Evolutionary conservation across 2,329 filamentous ascomycete genomes (phyloP).

Genomic region (Ceratocystis harringtonii): DNA sequence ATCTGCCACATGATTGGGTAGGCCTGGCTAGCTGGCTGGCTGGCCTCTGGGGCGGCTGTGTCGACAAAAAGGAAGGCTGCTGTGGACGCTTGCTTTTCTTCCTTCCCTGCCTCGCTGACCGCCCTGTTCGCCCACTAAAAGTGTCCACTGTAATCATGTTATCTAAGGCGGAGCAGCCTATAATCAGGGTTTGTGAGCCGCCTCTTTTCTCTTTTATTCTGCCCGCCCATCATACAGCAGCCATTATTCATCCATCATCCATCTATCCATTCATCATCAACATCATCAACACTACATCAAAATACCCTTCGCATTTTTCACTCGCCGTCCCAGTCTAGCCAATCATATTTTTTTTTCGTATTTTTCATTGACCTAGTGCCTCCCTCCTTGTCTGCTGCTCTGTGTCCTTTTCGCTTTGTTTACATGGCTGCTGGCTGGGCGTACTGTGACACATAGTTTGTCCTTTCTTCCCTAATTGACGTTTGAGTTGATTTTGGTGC

Average conservation of each 20-base stretch:
- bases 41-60: not conserved
- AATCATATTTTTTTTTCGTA: no score
- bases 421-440: not conserved
- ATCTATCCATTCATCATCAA: not conserved
- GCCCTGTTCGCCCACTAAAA: not conserved
- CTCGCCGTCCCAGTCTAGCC: not conserved
- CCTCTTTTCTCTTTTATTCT: no score
- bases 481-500: not conserved
- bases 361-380: not conserved
- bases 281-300: not conserved
- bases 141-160: not conserved
- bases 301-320: no score
- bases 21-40: no score
- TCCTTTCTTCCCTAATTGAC: not conserved
- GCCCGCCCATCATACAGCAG: no score
- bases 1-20: no score
- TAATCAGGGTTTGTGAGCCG: not conserved
- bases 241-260: not conserved
- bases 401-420: constrained; percentile 1
- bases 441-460: not conserved
- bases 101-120: not conserved
- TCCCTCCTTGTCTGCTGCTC: not conserved
- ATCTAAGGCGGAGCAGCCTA: not conserved
- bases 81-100: not conserved
- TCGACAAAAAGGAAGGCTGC: not conserved